A percentile compares a stretch with the other conserved stretches of the same genome.
These are phyloP conservation scores for Silene latifolia DNA, from an alignment of 148 eudicot species.

Conservation along the genomic window DNA sequence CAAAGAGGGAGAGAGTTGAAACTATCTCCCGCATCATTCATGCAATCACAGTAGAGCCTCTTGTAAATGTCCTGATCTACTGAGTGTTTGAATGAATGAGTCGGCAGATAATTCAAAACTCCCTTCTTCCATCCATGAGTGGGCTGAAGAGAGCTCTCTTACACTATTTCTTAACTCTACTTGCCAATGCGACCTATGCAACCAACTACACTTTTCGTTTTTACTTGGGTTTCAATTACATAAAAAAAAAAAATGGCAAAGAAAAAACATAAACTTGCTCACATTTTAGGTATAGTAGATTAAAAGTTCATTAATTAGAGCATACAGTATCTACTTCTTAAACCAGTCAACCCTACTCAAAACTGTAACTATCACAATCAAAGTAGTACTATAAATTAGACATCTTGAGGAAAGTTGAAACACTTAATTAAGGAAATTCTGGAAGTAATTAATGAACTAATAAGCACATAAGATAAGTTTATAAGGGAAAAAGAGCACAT, in stretches of 20 bases:
- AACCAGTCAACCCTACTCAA: conserved; percentile 1
- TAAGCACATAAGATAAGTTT: too few species aligned
- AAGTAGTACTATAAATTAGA: background rate
- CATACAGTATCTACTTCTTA: background rate
- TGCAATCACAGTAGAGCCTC: conserved; percentile 79
- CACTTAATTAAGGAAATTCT: too few species aligned
- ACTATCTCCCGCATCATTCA: conserved; percentile 99
- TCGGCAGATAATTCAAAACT: conserved; percentile 98
- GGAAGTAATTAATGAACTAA: too few species aligned
- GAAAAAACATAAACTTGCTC: background rate
- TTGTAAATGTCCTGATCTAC: conserved; percentile 44
- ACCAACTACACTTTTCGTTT: background rate
- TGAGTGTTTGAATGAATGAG: conserved; percentile 93
- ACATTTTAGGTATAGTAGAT: background rate
- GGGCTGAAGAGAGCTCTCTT: conserved; percentile 99
- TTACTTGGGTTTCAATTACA: too few species aligned
- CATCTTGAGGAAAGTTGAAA: background rate
- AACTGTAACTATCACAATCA: background rate
- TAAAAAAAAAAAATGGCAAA: too few species aligned
- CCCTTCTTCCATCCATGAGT: conserved; percentile 75
- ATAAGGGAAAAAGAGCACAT: background rate
- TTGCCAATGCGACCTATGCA: background rate
- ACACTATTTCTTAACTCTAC: conserved; percentile 32
- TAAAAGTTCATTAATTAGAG: background rate
- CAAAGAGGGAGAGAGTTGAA: conserved; percentile 72